These are phyloP conservation scores for Mycosphaerella arachidis DNA, from an alignment of 2,329 filamentous ascomycete genomes.

Conservation along the genomic window DNA sequence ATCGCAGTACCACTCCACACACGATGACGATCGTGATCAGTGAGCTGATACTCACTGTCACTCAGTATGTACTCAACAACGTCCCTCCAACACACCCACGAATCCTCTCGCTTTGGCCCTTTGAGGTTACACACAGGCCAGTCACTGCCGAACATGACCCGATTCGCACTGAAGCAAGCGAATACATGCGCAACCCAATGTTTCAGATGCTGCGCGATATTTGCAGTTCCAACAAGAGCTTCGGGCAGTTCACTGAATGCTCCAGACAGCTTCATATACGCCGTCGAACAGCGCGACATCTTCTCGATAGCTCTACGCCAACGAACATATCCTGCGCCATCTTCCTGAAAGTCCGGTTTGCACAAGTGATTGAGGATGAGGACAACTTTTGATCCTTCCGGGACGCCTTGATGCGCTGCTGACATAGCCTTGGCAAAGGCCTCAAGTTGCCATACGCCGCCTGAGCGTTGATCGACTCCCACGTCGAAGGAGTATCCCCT, in stretches of 20 bases:
- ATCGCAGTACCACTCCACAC: constrained; percentile 71
- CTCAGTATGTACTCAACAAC: constrained; percentile 64
- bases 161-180: constrained; percentile 63
- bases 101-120: constrained; percentile 50
- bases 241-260: constrained; percentile 72
- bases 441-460: constrained; percentile 59
- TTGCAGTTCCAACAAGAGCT: constrained; percentile 39
- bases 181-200: constrained; percentile 72
- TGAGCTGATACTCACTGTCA: constrained; percentile 41
- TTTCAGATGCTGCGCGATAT: constrained; percentile 59
- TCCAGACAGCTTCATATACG: constrained; percentile 92
- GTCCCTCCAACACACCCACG: constrained; percentile 72
- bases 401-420: constrained; percentile 56
- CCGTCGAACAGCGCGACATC: constrained; percentile 59
- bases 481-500: constrained; percentile 71
- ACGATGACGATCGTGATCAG: constrained; percentile 56
- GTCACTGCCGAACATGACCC: constrained; percentile 87
- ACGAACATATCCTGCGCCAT: constrained; percentile 52
- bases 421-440: constrained; percentile 35
- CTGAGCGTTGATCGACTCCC: constrained; percentile 73
- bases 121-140: constrained; percentile 86
- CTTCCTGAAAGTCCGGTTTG: constrained; percentile 64
- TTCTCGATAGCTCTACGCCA: constrained; percentile 67
- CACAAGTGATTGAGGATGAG: constrained; percentile 82
- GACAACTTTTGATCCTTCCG: constrained; percentile 56